These are phyloP conservation scores for Bruguiera gymnorhiza DNA, from an alignment of 345 rosid genomes.

Conservation along the genomic window DNA sequence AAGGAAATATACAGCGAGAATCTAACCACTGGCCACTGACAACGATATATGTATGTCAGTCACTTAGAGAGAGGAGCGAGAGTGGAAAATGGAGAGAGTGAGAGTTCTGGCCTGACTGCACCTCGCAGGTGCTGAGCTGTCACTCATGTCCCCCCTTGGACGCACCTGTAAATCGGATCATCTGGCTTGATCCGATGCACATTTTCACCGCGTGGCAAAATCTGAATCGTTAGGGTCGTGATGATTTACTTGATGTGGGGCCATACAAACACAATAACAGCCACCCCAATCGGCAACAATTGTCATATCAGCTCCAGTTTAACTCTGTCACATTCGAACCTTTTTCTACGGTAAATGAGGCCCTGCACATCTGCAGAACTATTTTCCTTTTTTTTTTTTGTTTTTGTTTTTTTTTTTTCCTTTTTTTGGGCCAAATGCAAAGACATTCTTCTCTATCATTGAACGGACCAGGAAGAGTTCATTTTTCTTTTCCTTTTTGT, in stretches of 20 bases:
- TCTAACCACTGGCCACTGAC: background rate
- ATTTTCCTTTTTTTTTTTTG: background rate
- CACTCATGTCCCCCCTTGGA: conserved; percentile 6
- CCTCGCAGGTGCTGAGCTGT: conserved; percentile 10
- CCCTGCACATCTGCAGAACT: background rate
- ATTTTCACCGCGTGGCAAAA: background rate
- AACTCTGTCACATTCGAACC: background rate
- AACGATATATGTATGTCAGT: background rate
- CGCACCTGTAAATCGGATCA: background rate
- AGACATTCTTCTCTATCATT: too few species aligned
- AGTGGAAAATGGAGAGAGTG: background rate
- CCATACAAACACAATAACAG: conserved; percentile 2
- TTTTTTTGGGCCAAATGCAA: too few species aligned
- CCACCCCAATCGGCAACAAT: background rate
- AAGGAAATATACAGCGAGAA: conserved; percentile 1
- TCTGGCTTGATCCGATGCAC: background rate
- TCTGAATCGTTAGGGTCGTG: background rate
- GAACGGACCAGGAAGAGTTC: too few species aligned
- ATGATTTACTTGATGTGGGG: conserved; percentile 16
- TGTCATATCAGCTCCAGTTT: conserved; percentile 5
- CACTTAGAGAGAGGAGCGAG: background rate
- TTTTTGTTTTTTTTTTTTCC: too few species aligned
- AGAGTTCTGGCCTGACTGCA: background rate
- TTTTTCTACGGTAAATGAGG: too few species aligned
- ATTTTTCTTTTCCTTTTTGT: too few species aligned